Evolutionary conservation across 495 filamentous ascomycete genomes (phyloP), one percentile per base, ranked within the genome.

Genomic region (Penicillium tannophilum): DNA sequence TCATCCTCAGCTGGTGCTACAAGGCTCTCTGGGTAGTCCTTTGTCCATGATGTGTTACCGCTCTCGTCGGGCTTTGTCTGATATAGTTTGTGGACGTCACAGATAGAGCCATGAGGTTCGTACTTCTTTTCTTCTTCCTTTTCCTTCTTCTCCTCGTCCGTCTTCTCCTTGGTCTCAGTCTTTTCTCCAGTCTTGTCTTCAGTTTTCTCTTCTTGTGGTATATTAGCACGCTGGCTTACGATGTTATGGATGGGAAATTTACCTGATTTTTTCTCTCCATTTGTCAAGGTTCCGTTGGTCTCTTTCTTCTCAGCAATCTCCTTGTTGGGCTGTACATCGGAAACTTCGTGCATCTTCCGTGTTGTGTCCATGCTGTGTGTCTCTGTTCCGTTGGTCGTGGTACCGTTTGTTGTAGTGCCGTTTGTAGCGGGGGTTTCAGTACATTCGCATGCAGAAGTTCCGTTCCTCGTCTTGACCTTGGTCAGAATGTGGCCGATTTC

Each of bases 1-100:
- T 71, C 74, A 55, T 83, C 76, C 58, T 86, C 82, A 0, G 75
- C 82, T 3, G 81, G 69, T 9, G 76, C 70, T 10, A 74, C 69
- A 11, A 85, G 56, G 55, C 83, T 73, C 23, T 78, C 67, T 2
- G 80, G 82, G 49, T 62, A 53, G 14, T 71, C 59, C 31, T 74
- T 71, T 26, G 70, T 71, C 76, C 74, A 77, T 42, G 62, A 61
- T 14, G 54, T 54, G 8, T 55, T 31, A 0, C 64, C 67, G 30
- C 50, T 59, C 0, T 65, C 52, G 30, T 75, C 72, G 20, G 60
- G 61, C 30, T 61, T 61, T n/a, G 62, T 66, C 35, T 76, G 60
- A 31, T 76, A 76, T 12, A 78, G 60, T 17, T 72, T 72, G 48
- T 59, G 63, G 1, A 69, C 56, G 11, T 62, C 60, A 61, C 69